Percentiles rank a stretch among this genome's conserved stretches.
These are phyloP conservation scores for Debaryomycetaceae sp. DNA, from an alignment of 1,139 yeast genomes.

Conservation along the genomic window DNA sequence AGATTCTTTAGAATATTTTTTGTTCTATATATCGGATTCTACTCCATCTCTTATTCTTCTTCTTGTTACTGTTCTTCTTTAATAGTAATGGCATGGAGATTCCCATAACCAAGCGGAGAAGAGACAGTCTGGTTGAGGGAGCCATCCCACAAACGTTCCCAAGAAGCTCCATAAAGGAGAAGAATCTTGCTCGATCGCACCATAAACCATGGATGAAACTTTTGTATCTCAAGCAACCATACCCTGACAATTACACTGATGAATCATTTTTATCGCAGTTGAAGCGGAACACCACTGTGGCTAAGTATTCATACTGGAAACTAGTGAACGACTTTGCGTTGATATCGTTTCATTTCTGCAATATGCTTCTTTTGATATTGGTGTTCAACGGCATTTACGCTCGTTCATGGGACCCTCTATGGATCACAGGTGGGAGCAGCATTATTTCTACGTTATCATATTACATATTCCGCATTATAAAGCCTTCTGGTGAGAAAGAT, in stretches of 20 bases:
- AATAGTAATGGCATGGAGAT: background rate
- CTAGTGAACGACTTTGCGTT: constrained; percentile 67
- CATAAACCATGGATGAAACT: constrained; percentile 66
- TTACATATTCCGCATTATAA: constrained; percentile 9
- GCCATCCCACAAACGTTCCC: background rate
- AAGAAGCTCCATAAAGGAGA: background rate
- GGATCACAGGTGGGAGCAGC: constrained; percentile 30
- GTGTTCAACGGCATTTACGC: constrained; percentile 59
- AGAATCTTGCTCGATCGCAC: background rate
- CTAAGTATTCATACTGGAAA: constrained; percentile 60
- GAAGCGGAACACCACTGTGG: constrained; percentile 72
- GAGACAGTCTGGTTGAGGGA: background rate
- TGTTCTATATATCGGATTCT: background rate
- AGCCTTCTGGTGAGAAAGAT: background rate
- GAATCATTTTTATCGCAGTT: constrained; percentile 73
- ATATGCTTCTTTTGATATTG: constrained; percentile 56
- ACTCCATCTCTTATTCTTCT: too few relatives aligned
- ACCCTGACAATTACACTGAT: constrained; percentile 91
- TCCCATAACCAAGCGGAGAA: background rate
- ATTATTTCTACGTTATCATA: constrained; percentile 26
- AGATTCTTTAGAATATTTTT: too few relatives aligned
- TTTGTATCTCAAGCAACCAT: constrained; percentile 83
- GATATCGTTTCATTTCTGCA: constrained; percentile 63
- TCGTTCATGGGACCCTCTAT: constrained; percentile 41
- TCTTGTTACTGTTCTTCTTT: background rate